Evolutionary conservation across 768 basidiomycete genomes (phyloP).

Genomic region (Leucosporidium yakuticum): DNA sequence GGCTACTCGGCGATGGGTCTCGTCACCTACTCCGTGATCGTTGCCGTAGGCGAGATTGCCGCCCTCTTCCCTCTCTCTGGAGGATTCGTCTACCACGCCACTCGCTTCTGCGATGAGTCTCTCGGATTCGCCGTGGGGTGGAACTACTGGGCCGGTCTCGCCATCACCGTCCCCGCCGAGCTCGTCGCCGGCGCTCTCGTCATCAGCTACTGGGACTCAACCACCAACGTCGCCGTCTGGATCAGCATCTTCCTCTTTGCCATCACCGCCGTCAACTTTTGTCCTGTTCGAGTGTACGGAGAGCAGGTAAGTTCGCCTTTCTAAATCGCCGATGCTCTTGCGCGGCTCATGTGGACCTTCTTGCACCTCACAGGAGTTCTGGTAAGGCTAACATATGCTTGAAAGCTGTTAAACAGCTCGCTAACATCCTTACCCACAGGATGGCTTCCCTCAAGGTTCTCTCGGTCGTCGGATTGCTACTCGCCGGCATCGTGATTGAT

Average conservation of each 20-base stretch:
- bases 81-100: slow-evolving; percentile 29
- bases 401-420: slow-evolving; percentile 38
- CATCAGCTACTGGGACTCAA: slow-evolving; percentile 10
- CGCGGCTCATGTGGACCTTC: slow-evolving; percentile 41
- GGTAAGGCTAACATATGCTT: slow-evolving; percentile 40
- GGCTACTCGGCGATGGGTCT: not conserved
- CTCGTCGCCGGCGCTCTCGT: slow-evolving; percentile 7
- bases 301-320: slow-evolving; percentile 7
- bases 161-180: slow-evolving; percentile 37
- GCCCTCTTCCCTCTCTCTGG: slow-evolving; percentile 33
- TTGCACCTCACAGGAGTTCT: slow-evolving; percentile 45
- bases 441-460: slow-evolving; percentile 22
- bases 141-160: slow-evolving; percentile 42
- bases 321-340: slow-evolving; percentile 35
- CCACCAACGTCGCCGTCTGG: slow-evolving; percentile 13
- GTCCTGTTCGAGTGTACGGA: not conserved
- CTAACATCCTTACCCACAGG: slow-evolving; percentile 34
- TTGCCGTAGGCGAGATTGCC: slow-evolving; percentile 1
- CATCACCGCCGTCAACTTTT: not conserved
- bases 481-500: slow-evolving; percentile 54
- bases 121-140: slow-evolving; percentile 30
- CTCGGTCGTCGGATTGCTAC: slow-evolving; percentile 44
- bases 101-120: slow-evolving; percentile 33
- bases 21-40: not conserved
- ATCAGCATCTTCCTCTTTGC: slow-evolving; percentile 14